Base-by-base conservation (phyloP, 345 rosid species). In the Physaria fendleri region DNA sequence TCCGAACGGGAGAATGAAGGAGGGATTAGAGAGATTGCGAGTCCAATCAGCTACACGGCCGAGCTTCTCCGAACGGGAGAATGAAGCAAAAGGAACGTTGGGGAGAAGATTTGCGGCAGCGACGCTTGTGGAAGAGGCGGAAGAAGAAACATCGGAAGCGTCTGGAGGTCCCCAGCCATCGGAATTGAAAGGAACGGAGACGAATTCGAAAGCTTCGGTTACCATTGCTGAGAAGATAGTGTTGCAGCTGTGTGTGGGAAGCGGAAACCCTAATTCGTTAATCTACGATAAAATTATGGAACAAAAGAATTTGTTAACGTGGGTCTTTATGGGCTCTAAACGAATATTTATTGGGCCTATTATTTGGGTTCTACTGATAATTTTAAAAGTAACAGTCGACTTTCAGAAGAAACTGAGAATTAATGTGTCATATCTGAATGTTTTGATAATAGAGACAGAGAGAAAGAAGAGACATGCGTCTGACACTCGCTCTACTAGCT, bases 41-140 rank as follows among this genome's bases (percentile, higher is more conserved):
- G 95, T 88, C 85, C 90, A 91, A 42, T 91, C 96, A 34, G 95
- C 96, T 44, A 88, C 78, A 10, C 95, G 86, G 38, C 96, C 98
- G 11, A 91, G 81, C 64, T 85, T 91, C 0, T 88, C 95, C 2
- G 95, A 84, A 55, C 95, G 94, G 39, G 97, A 93, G 77, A 93
- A 89, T 1, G 97, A 84, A 1, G 88, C 89, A 16, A 78, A 78
- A 5, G 94, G 98, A 8, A 80, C 85, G 33, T 83, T 51, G 7
- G 66, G 78, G 4, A 90, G 90, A n/a, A 85, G 83, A 0, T 82
- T 66, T 6, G 62, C 62, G 3, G 73, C 68, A 4, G 68, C 66
- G 9, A 58, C 44, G 25, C 81, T 42, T 51, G 83, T 40, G 41
- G 81, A 27, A n/a, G 82, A 14, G 40, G 79, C 23, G 43, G 82